Conservation (phyloP, 371 early-diverging fungal species). For the Mucor saturninus region DNA sequence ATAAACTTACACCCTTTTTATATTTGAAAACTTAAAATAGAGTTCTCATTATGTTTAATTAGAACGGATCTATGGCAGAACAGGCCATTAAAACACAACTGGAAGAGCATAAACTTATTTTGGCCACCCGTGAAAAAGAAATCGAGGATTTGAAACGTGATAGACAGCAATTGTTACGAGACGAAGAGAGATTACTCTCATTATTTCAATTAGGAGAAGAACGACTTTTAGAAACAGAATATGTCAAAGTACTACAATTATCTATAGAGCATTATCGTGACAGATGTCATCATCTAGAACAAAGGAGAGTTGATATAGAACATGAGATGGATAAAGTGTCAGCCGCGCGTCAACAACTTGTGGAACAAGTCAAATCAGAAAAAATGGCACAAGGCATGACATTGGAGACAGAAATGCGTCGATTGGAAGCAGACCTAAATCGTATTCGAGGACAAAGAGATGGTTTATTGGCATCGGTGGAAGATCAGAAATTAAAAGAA, state of each 20-base stretch:
- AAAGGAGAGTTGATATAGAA: conserved; percentile 25
- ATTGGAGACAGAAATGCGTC: conserved; percentile 70
- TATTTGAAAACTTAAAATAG: neutral
- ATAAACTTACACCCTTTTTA: neutral
- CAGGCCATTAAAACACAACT: conserved; percentile 37
- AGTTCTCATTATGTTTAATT: neutral
- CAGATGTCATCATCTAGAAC: conserved; percentile 39
- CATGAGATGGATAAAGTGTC: conserved; percentile 29
- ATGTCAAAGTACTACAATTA: conserved; percentile 62
- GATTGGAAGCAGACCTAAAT: conserved; percentile 75
- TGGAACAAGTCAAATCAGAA: conserved; percentile 31
- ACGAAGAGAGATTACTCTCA: conserved; percentile 58
- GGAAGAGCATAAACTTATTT: conserved; percentile 49
- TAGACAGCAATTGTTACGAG: conserved; percentile 60
- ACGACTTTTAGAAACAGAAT: conserved; percentile 44
- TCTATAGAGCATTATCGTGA: conserved; percentile 49
- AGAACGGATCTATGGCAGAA: conserved; percentile 20
- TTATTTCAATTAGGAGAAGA: conserved; percentile 59
- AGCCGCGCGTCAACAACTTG: conserved; percentile 19
- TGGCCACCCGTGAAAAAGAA: conserved; percentile 69
- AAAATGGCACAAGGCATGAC: conserved; percentile 28
- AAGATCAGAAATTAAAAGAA: conserved; percentile 70
- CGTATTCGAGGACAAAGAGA: conserved; percentile 84
- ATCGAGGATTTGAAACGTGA: conserved; percentile 75
- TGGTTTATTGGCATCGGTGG: conserved; percentile 71